Base-by-base conservation (phyloP, 2,329 filamentous ascomycete genomes). In the Cercospora berteroae region DNA sequence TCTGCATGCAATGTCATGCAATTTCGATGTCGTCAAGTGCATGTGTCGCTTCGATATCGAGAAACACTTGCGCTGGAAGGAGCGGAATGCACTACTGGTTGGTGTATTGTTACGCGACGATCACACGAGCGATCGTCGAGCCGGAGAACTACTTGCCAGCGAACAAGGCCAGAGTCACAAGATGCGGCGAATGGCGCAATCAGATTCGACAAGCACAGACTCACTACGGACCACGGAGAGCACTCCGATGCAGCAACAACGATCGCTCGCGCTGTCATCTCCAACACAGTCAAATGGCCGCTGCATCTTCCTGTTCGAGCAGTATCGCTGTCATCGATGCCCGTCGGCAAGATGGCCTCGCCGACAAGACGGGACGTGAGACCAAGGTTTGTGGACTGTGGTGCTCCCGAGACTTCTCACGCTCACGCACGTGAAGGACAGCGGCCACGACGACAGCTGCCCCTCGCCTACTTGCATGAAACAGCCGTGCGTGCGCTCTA, bases 161-260 rank as follows among this genome's bases (percentile, higher is more conserved):
- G 23, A n/a, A 16, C 50, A 56, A 27, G 20, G 18, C 27, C 50
- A 56, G 50, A 25, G 23, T 57, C 29, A 31, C 25, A 13, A 56
- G 52, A 57, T 25, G 23, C 52, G 52, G 52, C 52, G 29, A 57
- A 57, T 57, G 52, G 52, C 52, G 52, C 52, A 57, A 57, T 29
- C 52, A 12, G n/a, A 23, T 27, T 16, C 16, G 36, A 39, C 36
- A 8, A 39, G 36, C 36, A 39, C 36, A 39, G 36, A 39, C 36
- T n/a, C 3, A 39, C 36, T 39, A 39, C 36, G 25, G 52, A 25
- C 25, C n/a, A 27, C 52, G 52, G 52, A 29, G 52, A 31, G 52
- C 29, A 27, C 52, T 31, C 52, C 52, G 52, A 57, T 2, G 6
- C 16, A 12, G 25, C 52, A 50, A 50, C 44, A 39, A 25, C 48